These are phyloP conservation scores for Tardiomyces blankii DNA, from an alignment of 1,139 yeast species.

Conservation along the genomic window DNA sequence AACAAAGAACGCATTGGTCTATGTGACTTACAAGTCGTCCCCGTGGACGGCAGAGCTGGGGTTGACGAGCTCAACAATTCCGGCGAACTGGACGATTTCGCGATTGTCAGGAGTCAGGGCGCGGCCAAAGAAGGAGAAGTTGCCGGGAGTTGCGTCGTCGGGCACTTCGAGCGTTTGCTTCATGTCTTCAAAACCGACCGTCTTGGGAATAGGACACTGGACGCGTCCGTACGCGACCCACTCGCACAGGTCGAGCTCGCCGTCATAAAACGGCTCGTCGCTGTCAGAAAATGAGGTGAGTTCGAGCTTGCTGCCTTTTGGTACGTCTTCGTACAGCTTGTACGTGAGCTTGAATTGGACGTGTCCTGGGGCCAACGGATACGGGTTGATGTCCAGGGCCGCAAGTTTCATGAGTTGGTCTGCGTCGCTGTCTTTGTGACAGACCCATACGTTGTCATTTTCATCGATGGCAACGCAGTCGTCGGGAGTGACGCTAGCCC, in stretches of 20 bases:
- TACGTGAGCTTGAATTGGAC: conserved; percentile 14
- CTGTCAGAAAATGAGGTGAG: conserved; percentile 13
- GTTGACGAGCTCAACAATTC: conserved; percentile 14
- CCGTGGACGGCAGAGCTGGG: conserved; percentile 1
- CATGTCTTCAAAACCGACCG: conserved; percentile 6
- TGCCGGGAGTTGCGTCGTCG: conserved; percentile 17
- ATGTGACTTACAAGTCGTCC: conserved; percentile 1
- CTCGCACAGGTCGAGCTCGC: conserved; percentile 18
- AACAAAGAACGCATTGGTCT: neutral
- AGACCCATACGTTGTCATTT: conserved; percentile 11
- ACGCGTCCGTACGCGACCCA: conserved; percentile 17
- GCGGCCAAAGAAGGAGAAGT: conserved; percentile 18
- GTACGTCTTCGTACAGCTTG: conserved; percentile 12
- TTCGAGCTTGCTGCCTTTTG: conserved; percentile 14
- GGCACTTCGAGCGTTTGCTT: conserved; percentile 19
- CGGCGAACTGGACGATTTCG: conserved; percentile 16
- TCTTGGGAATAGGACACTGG: conserved; percentile 16
- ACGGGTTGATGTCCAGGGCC: conserved; percentile 14
- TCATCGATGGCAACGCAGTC: conserved; percentile 5
- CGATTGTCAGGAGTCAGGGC: conserved; percentile 12
- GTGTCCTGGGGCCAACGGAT: conserved; percentile 20
- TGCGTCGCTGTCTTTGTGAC: conserved; percentile 13
- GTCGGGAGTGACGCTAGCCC: conserved; percentile 6
- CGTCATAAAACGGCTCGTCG: conserved; percentile 10
- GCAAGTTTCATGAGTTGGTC: conserved; percentile 11